Evolutionary conservation across 495 filamentous ascomycete genomes (phyloP).

Genomic region (Pseudotulostoma volvatum): DNA sequence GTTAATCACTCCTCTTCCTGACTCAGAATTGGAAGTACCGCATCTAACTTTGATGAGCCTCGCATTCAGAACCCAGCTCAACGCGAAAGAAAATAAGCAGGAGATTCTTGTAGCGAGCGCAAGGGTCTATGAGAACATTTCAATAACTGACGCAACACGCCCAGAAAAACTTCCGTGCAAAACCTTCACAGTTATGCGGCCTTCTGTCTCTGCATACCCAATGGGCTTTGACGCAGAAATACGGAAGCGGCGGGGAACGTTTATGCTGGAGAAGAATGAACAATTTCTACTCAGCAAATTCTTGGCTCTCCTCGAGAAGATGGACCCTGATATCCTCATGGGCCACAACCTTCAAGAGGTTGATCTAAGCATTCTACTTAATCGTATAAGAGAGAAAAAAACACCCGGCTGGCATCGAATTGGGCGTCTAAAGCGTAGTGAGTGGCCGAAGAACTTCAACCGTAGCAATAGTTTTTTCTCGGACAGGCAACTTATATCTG

Average conservation of each 20-base stretch:
- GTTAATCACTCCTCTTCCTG: constrained; percentile 48
- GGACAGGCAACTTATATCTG: constrained; percentile 77
- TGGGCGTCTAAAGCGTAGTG: constrained; percentile 62
- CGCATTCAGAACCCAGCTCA: constrained; percentile 72
- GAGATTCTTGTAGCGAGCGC: constrained; percentile 85
- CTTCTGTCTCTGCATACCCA: constrained; percentile 57
- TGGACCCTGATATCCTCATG: constrained; percentile 85
- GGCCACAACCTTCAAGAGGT: constrained; percentile 96
- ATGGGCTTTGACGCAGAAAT: constrained; percentile 66
- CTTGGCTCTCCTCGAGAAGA: constrained; percentile 67
- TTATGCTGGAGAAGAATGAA: constrained; percentile 70
- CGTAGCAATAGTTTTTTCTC: constrained; percentile 80
- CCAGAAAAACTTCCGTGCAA: constrained; percentile 77
- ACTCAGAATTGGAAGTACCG: constrained; percentile 65
- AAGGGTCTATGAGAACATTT: constrained; percentile 80
- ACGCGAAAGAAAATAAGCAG: constrained; percentile 88
- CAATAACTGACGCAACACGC: constrained; percentile 70
- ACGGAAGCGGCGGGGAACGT: constrained; percentile 50
- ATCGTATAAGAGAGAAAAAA: constrained; percentile 74
- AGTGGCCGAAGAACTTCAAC: constrained; percentile 81
- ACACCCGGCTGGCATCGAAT: constrained; percentile 86
- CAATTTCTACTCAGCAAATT: constrained; percentile 71
- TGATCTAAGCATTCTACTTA: constrained; percentile 81
- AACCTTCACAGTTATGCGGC: constrained; percentile 83
- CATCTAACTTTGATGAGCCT: constrained; percentile 90